phyloP scores from a whole-genome alignment of 768 basidiomycete genomes.

The Lanmaoa rubissima region DNA sequence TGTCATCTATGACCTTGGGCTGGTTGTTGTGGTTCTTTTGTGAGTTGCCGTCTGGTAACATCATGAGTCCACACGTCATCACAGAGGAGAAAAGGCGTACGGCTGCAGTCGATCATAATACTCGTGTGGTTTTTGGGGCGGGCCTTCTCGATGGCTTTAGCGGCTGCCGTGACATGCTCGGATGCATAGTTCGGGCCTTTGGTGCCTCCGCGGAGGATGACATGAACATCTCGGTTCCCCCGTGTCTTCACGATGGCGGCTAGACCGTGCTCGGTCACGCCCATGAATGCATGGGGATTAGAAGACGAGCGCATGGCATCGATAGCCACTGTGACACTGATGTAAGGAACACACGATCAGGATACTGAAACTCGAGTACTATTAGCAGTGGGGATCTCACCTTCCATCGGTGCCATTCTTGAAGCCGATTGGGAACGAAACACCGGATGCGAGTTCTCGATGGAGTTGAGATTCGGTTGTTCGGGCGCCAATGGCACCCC shows the following conservation, averaged over 20 bases:
- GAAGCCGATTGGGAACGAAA: conserved; percentile 98
- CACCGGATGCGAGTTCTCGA: conserved; percentile 92
- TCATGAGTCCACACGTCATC: background rate
- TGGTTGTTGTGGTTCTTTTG: conserved; percentile 94
- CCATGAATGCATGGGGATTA: conserved; percentile 96
- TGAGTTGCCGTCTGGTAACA: conserved; percentile 81
- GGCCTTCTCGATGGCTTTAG: conserved; percentile 62
- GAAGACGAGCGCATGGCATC: conserved; percentile 94
- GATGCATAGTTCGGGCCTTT: conserved; percentile 86
- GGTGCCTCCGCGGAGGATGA: conserved; percentile 92
- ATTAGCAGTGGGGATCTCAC: conserved; percentile 29
- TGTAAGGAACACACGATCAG: conserved; percentile 1
- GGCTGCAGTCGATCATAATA: conserved; percentile 87
- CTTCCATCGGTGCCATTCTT: conserved; percentile 99
- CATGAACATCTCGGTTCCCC: conserved; percentile 86
- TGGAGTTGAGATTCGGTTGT: conserved; percentile 98
- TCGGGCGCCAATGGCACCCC: conserved; percentile 96
- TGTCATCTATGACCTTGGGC: conserved; percentile 69
- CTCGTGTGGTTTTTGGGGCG: conserved; percentile 52
- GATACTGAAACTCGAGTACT: background rate
- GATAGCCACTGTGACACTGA: conserved; percentile 80
- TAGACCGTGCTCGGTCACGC: conserved; percentile 80
- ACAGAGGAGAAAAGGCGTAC: conserved; percentile 40
- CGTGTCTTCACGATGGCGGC: conserved; percentile 94
- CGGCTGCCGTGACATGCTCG: conserved; percentile 67